Percentiles rank a stretch among this genome's conserved stretches.
Evolutionary conservation across 257 asterid species (phyloP).

Genomic region (Solanum ossicruentum): DNA sequence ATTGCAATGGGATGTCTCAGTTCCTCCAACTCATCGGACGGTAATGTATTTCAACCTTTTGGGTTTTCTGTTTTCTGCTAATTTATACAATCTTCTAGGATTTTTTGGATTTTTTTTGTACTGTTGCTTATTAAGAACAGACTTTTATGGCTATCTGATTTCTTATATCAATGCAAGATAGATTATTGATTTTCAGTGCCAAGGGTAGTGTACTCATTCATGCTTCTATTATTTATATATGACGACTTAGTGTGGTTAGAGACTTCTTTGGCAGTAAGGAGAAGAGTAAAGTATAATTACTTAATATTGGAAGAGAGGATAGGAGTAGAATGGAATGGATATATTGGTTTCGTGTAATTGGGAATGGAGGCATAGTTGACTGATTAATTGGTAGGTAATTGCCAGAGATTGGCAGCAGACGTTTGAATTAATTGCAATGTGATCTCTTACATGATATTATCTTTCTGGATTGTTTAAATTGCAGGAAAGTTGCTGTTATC

Average conservation of each 20-base stretch:
- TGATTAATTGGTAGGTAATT: not conserved
- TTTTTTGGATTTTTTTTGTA: not conserved
- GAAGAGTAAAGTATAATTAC: not conserved
- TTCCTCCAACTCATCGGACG: conserved; percentile 86
- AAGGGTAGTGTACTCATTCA: not conserved
- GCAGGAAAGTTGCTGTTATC: conserved; percentile 94
- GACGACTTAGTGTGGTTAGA: not conserved
- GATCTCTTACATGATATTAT: not conserved
- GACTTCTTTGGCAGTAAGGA: not conserved
- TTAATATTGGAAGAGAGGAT: not conserved
- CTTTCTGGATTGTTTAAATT: not conserved
- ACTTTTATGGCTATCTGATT: not conserved
- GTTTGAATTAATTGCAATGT: not conserved
- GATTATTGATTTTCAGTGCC: not conserved
- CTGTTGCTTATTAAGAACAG: not conserved
- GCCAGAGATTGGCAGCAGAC: not conserved
- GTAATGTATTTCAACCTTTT: conserved; percentile 16
- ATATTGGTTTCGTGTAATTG: not conserved
- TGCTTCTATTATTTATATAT: not conserved
- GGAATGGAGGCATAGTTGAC: not conserved
- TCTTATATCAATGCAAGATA: not conserved
- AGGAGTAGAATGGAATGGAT: not conserved
- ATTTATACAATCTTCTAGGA: not conserved
- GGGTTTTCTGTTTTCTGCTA: not conserved
- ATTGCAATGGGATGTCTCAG: conserved; percentile 98